Evolutionary conservation across 1,284 basidiomycete genomes (phyloP), one percentile per base, ranked within the genome.

Genomic region (Stereum hirsutum): DNA sequence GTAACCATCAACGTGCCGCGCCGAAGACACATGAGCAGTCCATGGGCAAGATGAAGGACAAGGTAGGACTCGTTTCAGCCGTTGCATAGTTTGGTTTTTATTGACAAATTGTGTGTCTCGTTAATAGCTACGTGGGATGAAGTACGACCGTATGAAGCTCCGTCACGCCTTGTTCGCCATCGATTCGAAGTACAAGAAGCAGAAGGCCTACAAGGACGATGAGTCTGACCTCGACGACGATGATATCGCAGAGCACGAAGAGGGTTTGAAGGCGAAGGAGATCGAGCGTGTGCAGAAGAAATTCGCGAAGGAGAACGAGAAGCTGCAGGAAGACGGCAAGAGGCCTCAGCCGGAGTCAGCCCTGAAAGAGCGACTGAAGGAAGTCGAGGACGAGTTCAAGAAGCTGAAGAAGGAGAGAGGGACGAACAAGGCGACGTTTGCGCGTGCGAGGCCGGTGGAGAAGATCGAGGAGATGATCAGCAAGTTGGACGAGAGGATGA

Each of bases 211-310:
- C 52, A 67, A 68, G 15, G 81, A 87, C 7, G 80, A 86, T 46
- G 93, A 97, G 62, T 94, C 90, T 2, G 93, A 97, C 57, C 60
- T 99, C 35, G 94, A 98, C 48, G 89, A 94, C 21, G 92, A 96
- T 5, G 95, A 82, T 66, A 79, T 98, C 48, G 78, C 69, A 39
- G 72, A 78, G 50, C 81, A 95, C 57, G 96, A 99, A 63, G 83
- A 87, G 27, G 68, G 75, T 12, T 57, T 86, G 54, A 83, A 82
- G 59, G 77, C 78, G 45, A 89, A 87, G 56, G 88, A 95, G 48
- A 68, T 90, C 5, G 93, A 97, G 59, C 89, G 83, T 56, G 80
- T 72, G 2, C 78, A 87, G 64, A 93, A 92, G 72, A 93, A 90
- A 60, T 92, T 90, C 57, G 72, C 76, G 25, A 89, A 82, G 62